A percentile compares a stretch with the other conserved stretches of the same genome.
These are phyloP conservation scores for Alternaria gaisen DNA, from an alignment of 2,329 filamentous ascomycete genomes.

Conservation along the genomic window DNA sequence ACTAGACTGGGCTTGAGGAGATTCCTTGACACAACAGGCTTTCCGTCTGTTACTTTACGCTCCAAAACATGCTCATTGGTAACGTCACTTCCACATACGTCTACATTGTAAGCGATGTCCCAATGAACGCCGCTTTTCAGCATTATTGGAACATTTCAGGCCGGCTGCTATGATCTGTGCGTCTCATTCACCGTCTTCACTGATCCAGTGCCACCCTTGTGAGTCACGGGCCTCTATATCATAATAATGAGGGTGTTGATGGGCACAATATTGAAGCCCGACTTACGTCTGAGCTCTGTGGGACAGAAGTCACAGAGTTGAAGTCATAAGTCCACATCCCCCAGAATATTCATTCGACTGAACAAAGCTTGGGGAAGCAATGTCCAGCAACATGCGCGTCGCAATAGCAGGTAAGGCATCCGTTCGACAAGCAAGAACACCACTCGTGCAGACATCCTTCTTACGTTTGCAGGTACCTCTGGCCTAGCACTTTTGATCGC, in stretches of 20 bases:
- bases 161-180: slow-evolving; percentile 22
- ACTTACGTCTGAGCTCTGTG: slow-evolving; percentile 8
- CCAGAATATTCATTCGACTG: slow-evolving; percentile 1
- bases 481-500: slow-evolving; percentile 67
- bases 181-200: slow-evolving; percentile 34
- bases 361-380: slow-evolving; percentile 23
- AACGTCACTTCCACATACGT: slow-evolving; percentile 11
- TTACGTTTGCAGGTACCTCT: slow-evolving; percentile 58
- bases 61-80: slow-evolving; percentile 30
- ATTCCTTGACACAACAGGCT: slow-evolving; percentile 8
- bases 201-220: slow-evolving; percentile 26
- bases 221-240: slow-evolving; percentile 40
- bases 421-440: background rate
- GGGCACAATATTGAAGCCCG: slow-evolving; percentile 9
- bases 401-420: slow-evolving; percentile 59
- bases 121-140: background rate
- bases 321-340: background rate
- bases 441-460: background rate
- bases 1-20: slow-evolving; percentile 18
- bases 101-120: slow-evolving; percentile 14
- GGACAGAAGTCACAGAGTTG: slow-evolving; percentile 9
- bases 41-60: slow-evolving; percentile 20
- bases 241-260: slow-evolving; percentile 21
- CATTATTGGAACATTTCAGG: slow-evolving; percentile 3
- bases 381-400: slow-evolving; percentile 63